These are phyloP conservation scores for Mortierella polycephala DNA, from an alignment of 371 early-diverging fungal genomes.

Conservation along the genomic window DNA sequence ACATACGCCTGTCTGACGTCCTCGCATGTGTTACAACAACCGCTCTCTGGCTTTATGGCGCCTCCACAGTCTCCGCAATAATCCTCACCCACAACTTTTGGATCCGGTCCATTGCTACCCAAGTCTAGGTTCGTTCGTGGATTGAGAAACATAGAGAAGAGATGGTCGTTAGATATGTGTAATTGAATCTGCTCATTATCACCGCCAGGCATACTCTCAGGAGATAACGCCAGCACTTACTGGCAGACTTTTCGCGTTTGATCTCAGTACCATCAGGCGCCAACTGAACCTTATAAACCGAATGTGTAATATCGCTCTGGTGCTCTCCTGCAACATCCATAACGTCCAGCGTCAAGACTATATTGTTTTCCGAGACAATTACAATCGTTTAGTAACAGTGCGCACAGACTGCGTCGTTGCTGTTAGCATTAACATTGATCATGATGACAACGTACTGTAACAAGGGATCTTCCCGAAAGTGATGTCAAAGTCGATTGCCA, in stretches of 20 bases:
- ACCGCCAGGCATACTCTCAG: not conserved
- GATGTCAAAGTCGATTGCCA: slow-evolving; percentile 90
- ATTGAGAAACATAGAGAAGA: too few species aligned
- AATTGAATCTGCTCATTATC: too few species aligned
- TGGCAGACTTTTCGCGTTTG: slow-evolving; percentile 62
- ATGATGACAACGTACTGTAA: slow-evolving; percentile 64
- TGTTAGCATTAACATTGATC: not conserved
- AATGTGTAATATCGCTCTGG: slow-evolving; percentile 82
- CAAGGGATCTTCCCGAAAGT: slow-evolving; percentile 94
- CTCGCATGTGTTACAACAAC: slow-evolving; percentile 96
- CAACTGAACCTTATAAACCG: slow-evolving; percentile 84
- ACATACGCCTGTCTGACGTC: slow-evolving; percentile 90
- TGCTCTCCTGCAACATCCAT: slow-evolving; percentile 96
- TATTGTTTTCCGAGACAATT: not conserved
- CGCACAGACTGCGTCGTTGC: not conserved
- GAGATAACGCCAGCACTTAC: slow-evolving; percentile 42
- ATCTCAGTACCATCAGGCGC: slow-evolving; percentile 74
- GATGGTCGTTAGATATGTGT: not conserved
- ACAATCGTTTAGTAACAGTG: not conserved
- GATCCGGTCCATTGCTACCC: slow-evolving; percentile 51
- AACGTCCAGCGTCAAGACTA: slow-evolving; percentile 90
- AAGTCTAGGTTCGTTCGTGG: slow-evolving; percentile 18
- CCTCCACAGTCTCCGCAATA: slow-evolving; percentile 95
- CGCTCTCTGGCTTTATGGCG: slow-evolving; percentile 68
- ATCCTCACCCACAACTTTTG: slow-evolving; percentile 57